phyloP scores from a whole-genome alignment of 257 asterid genomes.

The Perilla frutescens region DNA sequence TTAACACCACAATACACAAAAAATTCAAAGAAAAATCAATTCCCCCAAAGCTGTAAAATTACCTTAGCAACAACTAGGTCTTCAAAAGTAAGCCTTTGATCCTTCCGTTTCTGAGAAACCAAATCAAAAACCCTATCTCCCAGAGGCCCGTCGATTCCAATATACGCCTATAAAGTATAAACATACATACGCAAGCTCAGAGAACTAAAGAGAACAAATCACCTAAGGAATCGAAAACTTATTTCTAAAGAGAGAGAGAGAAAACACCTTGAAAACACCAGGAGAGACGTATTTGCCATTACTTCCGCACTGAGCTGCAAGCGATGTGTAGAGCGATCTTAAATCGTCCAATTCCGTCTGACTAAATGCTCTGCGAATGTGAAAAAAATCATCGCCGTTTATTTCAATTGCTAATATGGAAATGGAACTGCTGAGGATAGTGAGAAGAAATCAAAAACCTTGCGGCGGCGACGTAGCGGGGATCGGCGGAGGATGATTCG shows the following conservation, averaged over 20 bases:
- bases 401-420: not conserved
- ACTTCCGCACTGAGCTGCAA: slow-evolving; percentile 71
- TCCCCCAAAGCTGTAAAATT: slow-evolving; percentile 24
- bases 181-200: slow-evolving; percentile 26
- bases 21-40: not conserved
- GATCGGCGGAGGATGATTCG: slow-evolving; percentile 61
- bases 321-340: slow-evolving; percentile 66
- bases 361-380: slow-evolving; percentile 68
- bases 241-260: not conserved
- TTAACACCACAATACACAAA: slow-evolving; percentile 2
- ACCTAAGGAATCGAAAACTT: not conserved
- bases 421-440: not conserved
- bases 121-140: slow-evolving; percentile 82
- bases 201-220: slow-evolving; percentile 1
- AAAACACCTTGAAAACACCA: slow-evolving; percentile 70
- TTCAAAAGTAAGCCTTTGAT: slow-evolving; percentile 72
- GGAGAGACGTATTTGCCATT: slow-evolving; percentile 57
- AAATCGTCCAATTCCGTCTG: slow-evolving; percentile 67
- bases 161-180: slow-evolving; percentile 49
- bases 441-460: slow-evolving; percentile 47
- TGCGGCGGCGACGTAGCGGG: slow-evolving; percentile 58
- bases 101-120: slow-evolving; percentile 76
- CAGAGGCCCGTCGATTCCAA: slow-evolving; percentile 76
- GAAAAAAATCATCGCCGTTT: not conserved
- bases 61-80: slow-evolving; percentile 96